Conservation (phyloP, 176 grass and related monocot genomes). For the Eremochloa ophiuroides region DNA sequence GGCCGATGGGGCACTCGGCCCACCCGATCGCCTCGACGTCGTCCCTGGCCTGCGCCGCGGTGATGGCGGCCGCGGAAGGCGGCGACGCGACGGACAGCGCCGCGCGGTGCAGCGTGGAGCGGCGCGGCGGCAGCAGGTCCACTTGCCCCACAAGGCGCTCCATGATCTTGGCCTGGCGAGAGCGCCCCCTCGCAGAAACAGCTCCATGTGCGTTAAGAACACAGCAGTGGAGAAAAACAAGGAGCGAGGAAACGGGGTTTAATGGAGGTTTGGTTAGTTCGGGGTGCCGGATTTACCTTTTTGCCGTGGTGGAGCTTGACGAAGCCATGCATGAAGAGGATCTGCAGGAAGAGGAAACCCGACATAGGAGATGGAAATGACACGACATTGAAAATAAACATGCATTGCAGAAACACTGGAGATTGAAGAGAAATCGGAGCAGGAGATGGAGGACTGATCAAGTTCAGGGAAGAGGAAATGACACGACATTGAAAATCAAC, state of each 20-base stretch:
- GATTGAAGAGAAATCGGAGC: neutral
- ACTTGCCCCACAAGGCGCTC: constrained; percentile 29
- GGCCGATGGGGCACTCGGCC: constrained; percentile 55
- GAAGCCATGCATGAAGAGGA: constrained; percentile 62
- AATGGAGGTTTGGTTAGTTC: neutral
- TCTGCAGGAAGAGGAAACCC: constrained; percentile 17
- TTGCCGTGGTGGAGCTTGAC: neutral
- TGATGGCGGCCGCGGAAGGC: constrained; percentile 12
- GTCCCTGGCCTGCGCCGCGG: constrained; percentile 16
- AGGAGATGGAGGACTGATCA: neutral
- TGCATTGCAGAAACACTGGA: neutral
- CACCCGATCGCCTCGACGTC: constrained; percentile 50
- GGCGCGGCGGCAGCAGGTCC: constrained; percentile 45
- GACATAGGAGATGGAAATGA: neutral
- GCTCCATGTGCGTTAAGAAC: constrained; percentile 1
- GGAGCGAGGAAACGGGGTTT: neutral
- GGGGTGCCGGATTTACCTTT: constrained; percentile 20
- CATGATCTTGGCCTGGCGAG: constrained; percentile 21
- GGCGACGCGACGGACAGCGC: neutral
- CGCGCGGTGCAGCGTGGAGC: constrained; percentile 34
- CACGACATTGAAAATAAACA: neutral
- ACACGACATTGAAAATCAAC: neutral
- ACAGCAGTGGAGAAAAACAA: neutral
- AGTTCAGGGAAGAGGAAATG: neutral
- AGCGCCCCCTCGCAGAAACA: neutral